Evolutionary conservation across 495 filamentous ascomycete species (phyloP).

Genomic region (Hyaloscypha bicolor): DNA sequence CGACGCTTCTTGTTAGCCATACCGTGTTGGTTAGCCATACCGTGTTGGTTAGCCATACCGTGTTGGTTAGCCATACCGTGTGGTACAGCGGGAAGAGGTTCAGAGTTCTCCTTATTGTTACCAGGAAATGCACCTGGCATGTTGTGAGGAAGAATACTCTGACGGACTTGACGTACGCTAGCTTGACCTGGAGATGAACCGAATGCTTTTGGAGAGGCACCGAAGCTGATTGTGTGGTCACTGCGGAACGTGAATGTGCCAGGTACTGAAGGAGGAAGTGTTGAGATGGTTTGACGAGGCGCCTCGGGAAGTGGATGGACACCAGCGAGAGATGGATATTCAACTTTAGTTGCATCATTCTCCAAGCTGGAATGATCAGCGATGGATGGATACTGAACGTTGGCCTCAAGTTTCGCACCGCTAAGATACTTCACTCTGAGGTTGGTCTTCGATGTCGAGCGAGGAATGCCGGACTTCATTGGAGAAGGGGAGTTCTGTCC

Average conservation of each 20-base stretch:
- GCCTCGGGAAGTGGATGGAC: conserved; percentile 31
- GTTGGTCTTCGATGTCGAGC: conserved; percentile 38
- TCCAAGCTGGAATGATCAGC: conserved; percentile 38
- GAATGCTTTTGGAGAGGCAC: conserved; percentile 44
- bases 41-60: no score
- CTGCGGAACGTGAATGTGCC: conserved; percentile 62
- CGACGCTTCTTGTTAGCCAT: conserved; percentile 75
- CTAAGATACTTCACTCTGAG: conserved; percentile 24
- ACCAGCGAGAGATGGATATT: conserved; percentile 33
- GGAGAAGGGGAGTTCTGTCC: conserved; percentile 50
- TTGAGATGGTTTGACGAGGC: conserved; percentile 12
- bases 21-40: no score
- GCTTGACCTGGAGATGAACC: conserved; percentile 53
- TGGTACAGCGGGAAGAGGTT: conserved; percentile 47
- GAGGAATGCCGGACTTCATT: conserved; percentile 48
- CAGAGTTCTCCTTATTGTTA: conserved; percentile 47
- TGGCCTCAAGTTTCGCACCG: not conserved
- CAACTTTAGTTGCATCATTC: conserved; percentile 35
- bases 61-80: conserved; percentile 73
- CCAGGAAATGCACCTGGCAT: conserved; percentile 56
- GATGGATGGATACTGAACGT: conserved; percentile 47
- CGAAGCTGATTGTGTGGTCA: conserved; percentile 59
- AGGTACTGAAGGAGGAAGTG: conserved; percentile 39
- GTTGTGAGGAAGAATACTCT: conserved; percentile 46
- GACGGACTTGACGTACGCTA: conserved; percentile 58